These are phyloP conservation scores for Penicillium freii DNA, from an alignment of 2,329 filamentous ascomycete species.

Conservation along the genomic window DNA sequence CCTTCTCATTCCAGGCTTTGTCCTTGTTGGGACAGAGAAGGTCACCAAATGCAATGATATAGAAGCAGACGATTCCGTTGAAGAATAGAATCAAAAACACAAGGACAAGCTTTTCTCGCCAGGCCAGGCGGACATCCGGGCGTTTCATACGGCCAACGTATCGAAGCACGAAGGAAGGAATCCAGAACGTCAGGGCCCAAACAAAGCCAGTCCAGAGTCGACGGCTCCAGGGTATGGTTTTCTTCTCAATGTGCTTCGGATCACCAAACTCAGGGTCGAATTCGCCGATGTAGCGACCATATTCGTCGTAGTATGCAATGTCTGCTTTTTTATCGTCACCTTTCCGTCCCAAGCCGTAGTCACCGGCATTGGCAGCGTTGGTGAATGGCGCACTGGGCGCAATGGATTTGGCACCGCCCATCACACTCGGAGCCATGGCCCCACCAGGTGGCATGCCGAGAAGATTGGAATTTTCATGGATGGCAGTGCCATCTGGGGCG, in stretches of 20 bases:
- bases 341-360: constrained; percentile 85
- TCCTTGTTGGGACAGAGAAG: constrained; percentile 86
- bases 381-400: constrained; percentile 50
- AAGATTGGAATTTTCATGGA: constrained; percentile 59
- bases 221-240: constrained; percentile 61
- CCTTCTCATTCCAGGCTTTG: constrained; percentile 75
- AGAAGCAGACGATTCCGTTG: constrained; percentile 83
- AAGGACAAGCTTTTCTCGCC: constrained; percentile 90
- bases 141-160: constrained; percentile 91
- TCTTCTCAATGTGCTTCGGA: constrained; percentile 71
- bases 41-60: constrained; percentile 81
- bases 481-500: constrained; percentile 58
- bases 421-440: constrained; percentile 49
- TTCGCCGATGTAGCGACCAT: constrained; percentile 63
- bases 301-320: constrained; percentile 68
- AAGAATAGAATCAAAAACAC: constrained; percentile 76
- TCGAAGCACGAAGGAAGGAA: constrained; percentile 80
- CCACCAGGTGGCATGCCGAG: constrained; percentile 53
- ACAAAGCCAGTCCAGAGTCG: constrained; percentile 78
- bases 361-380: constrained; percentile 59
- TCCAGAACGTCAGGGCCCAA: constrained; percentile 90
- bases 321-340: constrained; percentile 75
- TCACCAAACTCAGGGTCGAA: constrained; percentile 77
- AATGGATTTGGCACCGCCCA: constrained; percentile 55
- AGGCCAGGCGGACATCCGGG: constrained; percentile 93